Percentiles rank a stretch among this genome's conserved stretches.
Conservation (phyloP, 2,329 filamentous ascomycete genomes). For the Clarireedia paspali region DNA sequence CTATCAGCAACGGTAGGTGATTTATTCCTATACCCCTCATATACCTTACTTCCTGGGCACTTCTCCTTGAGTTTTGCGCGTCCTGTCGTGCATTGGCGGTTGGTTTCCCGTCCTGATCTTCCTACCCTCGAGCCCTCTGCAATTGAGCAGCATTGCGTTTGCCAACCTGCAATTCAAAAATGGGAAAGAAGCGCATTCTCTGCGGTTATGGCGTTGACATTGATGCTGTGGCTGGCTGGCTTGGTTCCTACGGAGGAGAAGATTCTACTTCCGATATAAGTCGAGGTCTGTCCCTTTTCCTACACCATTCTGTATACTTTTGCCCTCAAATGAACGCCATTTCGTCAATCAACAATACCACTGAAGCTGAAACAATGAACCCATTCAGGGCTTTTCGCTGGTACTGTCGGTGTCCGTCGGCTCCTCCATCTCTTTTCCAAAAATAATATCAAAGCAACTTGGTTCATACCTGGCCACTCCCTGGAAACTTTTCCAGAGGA, state of each 20-base stretch:
- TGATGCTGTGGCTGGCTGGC: constrained; percentile 69
- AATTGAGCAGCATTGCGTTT: neutral
- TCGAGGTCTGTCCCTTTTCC: constrained; percentile 41
- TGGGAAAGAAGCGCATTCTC: constrained; percentile 45
- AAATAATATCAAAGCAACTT: constrained; percentile 62
- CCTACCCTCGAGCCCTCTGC: neutral
- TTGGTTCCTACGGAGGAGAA: constrained; percentile 67
- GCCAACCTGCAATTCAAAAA: constrained; percentile 14
- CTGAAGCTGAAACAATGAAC: neutral
- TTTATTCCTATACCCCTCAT: too few species aligned
- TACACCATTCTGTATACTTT: neutral
- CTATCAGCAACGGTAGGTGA: too few species aligned
- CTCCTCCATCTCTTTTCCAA: constrained; percentile 65
- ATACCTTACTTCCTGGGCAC: too few species aligned
- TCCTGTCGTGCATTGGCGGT: too few species aligned
- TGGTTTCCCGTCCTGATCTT: too few species aligned
- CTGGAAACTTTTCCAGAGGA: constrained; percentile 62
- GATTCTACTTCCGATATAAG: constrained; percentile 67
- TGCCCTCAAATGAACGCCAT: too few species aligned
- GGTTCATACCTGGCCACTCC: constrained; percentile 57
- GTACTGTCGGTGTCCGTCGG: constrained; percentile 56
- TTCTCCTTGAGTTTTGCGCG: too few species aligned
- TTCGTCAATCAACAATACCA: neutral
- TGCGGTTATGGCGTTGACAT: constrained; percentile 64
- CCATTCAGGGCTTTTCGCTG: constrained; percentile 52